A percentile compares a stretch with the other conserved stretches of the same genome.
Conservation (phyloP, 2,329 filamentous ascomycete species). For the Metarhizium anisopliae region DNA sequence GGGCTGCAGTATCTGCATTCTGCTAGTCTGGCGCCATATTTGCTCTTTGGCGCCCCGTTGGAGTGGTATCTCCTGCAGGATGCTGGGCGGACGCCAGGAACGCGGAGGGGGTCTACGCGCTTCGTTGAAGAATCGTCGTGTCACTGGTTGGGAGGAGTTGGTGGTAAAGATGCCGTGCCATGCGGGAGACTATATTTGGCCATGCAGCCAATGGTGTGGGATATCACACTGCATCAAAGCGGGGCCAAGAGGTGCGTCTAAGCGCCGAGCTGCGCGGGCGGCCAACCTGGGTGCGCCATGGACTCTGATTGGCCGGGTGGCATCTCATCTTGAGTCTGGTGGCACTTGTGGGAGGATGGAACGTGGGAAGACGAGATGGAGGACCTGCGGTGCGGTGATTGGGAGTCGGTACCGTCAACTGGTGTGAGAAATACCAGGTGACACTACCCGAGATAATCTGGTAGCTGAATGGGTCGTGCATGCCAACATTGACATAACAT, state of each 20-base stretch:
- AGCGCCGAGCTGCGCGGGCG: neutral
- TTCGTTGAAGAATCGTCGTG: neutral
- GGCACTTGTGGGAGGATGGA: too few relatives aligned
- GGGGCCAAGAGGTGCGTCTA: neutral
- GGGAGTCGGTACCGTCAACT: too few relatives aligned
- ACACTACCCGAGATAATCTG: too few relatives aligned
- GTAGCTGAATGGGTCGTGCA: too few relatives aligned
- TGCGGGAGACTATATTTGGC: neutral
- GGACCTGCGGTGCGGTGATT: too few relatives aligned
- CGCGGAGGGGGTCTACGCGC: neutral
- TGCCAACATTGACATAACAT: too few relatives aligned
- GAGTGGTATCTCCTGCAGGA: neutral
- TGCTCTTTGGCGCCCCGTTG: neutral
- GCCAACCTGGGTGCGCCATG: neutral
- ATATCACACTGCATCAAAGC: neutral
- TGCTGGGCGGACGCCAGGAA: neutral
- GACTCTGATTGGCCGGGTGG: neutral
- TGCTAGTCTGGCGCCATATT: neutral
- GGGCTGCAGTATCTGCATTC: neutral
- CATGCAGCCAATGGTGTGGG: constrained; percentile 1
- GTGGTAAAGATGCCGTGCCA: neutral
- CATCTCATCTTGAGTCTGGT: too few relatives aligned
- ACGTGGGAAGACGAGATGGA: too few relatives aligned
- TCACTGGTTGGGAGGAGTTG: neutral
- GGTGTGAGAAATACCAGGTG: too few relatives aligned